Evolutionary conservation across 2,329 filamentous ascomycete species (phyloP).

Genomic region (Aspergillus sp.): DNA sequence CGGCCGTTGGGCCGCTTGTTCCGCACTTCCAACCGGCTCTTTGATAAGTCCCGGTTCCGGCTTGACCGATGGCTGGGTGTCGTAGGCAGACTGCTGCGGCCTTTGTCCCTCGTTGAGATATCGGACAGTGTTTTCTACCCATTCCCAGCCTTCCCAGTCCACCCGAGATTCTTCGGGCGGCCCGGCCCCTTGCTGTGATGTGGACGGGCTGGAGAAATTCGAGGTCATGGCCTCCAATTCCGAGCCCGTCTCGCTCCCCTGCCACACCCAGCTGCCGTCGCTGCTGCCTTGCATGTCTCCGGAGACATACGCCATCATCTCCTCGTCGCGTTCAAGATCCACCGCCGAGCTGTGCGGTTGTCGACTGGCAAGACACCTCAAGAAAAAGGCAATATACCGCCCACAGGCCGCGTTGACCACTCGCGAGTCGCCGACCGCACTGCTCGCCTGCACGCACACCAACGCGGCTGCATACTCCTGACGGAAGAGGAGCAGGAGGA

Average conservation of each 20-base stretch:
- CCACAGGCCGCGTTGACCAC: constrained; percentile 71
- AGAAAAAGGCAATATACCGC: constrained; percentile 71
- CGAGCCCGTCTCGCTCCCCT: constrained; percentile 46
- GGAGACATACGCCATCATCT: constrained; percentile 76
- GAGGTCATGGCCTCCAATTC: constrained; percentile 22
- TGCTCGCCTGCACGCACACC: constrained; percentile 61
- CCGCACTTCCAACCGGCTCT: constrained; percentile 11
- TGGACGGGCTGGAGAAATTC: constrained; percentile 8
- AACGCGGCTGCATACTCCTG: constrained; percentile 64
- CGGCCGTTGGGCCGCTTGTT: constrained; percentile 16
- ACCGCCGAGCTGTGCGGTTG: constrained; percentile 34
- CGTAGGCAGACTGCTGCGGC: constrained; percentile 14
- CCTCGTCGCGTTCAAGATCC: constrained; percentile 61
- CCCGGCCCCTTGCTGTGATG: constrained; percentile 7
- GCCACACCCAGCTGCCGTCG: constrained; percentile 78
- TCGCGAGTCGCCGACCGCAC: constrained; percentile 60
- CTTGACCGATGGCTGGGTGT: constrained; percentile 25
- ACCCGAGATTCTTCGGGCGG: constrained; percentile 41
- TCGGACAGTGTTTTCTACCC: constrained; percentile 55
- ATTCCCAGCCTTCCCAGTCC: constrained; percentile 75
- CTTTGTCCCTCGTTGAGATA: constrained; percentile 34
- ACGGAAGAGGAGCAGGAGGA: constrained; percentile 67
- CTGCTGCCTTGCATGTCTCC: constrained; percentile 75
- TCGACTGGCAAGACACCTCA: constrained; percentile 55
- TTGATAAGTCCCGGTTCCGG: constrained; percentile 2